Base-by-base conservation (phyloP, 352 stramenopile genomes). In the Globisporangium irregulare region DNA sequence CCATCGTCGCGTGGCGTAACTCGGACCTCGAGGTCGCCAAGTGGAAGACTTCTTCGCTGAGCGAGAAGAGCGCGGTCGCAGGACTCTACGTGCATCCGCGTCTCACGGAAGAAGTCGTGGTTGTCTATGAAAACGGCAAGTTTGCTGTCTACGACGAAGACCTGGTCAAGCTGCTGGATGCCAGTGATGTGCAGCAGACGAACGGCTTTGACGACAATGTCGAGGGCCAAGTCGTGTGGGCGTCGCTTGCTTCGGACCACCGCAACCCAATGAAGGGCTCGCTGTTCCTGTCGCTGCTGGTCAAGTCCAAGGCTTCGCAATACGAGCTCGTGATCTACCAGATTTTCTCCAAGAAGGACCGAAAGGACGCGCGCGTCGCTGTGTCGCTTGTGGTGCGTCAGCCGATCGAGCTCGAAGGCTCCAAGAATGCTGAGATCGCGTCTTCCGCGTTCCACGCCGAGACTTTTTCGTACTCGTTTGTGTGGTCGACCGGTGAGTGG, bases 401-500 rank as follows among this genome's bases (percentile, higher is more conserved):
- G 57, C 34, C 71, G n/a, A 65, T 86, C 20, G 59, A 38, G 32
- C 50, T 57, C n/a, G 57, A 62, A 10, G 4, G 6, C 38, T 29
- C 61, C 9, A 76, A 59, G 24, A 61, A 36, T 34, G 69, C 75
- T 0, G 66, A 72, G 32, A 62, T 84, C 20, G 73, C 72, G 25
- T 78, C 82, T 0, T 84, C 78, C 32, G 77, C 82, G 27, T 93
- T 92, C 73, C 82, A 92, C 71, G 80, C 79, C n/a, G 78, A 89
- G 54, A 89, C 75, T 12, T 84, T 90, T 58, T 81, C 83, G 50
- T 91, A 83, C 75, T 92, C 86, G 59, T 71, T 92, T 22, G 72
- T 92, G 29, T 79, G 82, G 46, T 75, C 70, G 10, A 86, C 74
- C 9, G 86, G 86, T 29, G 75, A 73, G 34, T 93, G 86, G 83